phyloP scores from a whole-genome alignment of 306 rosid genomes.

The Erythrophleum fordii region DNA sequence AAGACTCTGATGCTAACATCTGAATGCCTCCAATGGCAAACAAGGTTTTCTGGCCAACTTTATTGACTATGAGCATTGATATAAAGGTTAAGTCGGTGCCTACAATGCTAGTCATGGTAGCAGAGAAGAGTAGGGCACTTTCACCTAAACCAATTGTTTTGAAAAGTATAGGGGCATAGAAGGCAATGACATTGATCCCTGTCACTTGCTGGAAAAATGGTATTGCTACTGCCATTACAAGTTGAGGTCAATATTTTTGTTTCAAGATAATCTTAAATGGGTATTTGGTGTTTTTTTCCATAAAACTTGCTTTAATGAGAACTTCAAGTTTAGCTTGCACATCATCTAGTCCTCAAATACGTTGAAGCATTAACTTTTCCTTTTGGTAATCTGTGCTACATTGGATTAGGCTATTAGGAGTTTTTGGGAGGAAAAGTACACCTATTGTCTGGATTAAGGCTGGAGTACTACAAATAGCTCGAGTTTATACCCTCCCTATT shows the following conservation, averaged over 20 bases:
- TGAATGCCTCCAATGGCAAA: neutral
- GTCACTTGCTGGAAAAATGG: constrained; percentile 11
- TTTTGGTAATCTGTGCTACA: constrained; percentile 45
- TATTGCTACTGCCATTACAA: neutral
- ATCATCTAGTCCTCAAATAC: constrained; percentile 43
- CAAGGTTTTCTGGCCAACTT: neutral
- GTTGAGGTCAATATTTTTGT: neutral
- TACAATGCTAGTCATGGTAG: neutral
- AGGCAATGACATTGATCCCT: neutral
- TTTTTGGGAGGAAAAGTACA: constrained; percentile 81
- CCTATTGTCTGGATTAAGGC: neutral
- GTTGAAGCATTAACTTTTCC: constrained; percentile 60
- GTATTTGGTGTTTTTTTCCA: neutral
- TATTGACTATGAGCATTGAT: neutral
- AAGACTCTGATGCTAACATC: neutral
- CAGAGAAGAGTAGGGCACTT: neutral
- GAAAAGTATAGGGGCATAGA: constrained; percentile 4
- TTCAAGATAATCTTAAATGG: neutral
- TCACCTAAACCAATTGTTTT: neutral
- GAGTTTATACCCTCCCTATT: too few relatives aligned
- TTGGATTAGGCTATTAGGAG: constrained; percentile 81
- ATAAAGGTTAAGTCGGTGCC: neutral
- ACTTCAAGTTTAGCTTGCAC: constrained; percentile 45
- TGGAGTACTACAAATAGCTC: neutral
- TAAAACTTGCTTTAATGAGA: neutral